Conservation (phyloP, 1,284 basidiomycete species). For the Grifola frondosa region DNA sequence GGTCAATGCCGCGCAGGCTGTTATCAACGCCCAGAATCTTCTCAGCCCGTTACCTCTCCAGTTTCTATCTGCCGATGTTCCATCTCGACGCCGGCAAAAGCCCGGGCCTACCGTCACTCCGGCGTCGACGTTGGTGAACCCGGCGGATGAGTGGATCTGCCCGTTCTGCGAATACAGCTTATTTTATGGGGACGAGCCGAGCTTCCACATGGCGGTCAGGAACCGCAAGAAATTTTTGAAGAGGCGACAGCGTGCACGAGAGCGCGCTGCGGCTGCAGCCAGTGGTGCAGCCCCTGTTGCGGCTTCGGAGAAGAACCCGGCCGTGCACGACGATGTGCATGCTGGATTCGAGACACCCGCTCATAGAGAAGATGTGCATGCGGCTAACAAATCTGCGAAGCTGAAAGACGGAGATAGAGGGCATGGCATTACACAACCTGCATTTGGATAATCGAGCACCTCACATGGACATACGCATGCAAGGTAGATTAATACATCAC, state of each 20-base stretch:
- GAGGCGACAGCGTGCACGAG: slow-evolving; percentile 71
- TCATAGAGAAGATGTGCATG: slow-evolving; percentile 16
- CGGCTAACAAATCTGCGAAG: slow-evolving; percentile 25
- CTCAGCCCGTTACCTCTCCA: slow-evolving; percentile 60
- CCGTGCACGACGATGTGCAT: slow-evolving; percentile 39
- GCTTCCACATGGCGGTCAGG: slow-evolving; percentile 64
- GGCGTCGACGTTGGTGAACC: slow-evolving; percentile 48
- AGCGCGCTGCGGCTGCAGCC: slow-evolving; percentile 61
- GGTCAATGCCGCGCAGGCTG: slow-evolving; percentile 38
- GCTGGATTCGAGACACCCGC: slow-evolving; percentile 30
- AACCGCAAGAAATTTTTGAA: slow-evolving; percentile 77
- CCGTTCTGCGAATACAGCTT: slow-evolving; percentile 84
- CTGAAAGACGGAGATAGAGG: slow-evolving; percentile 28
- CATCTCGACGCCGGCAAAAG: slow-evolving; percentile 47
- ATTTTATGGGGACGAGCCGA: slow-evolving; percentile 75
- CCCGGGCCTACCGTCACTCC: slow-evolving; percentile 20
- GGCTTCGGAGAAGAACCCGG: slow-evolving; percentile 30
- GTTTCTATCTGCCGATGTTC: slow-evolving; percentile 68
- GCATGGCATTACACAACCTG: slow-evolving; percentile 3
- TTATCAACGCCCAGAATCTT: slow-evolving; percentile 44
- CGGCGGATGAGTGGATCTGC: slow-evolving; percentile 86
- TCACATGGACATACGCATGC: slow-evolving; percentile 3
- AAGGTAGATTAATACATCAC: neutral
- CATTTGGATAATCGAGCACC: slow-evolving; percentile 6
- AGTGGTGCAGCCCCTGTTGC: slow-evolving; percentile 32